Conservation (phyloP, 768 basidiomycete species). For the Lactifluus subvellereus region DNA sequence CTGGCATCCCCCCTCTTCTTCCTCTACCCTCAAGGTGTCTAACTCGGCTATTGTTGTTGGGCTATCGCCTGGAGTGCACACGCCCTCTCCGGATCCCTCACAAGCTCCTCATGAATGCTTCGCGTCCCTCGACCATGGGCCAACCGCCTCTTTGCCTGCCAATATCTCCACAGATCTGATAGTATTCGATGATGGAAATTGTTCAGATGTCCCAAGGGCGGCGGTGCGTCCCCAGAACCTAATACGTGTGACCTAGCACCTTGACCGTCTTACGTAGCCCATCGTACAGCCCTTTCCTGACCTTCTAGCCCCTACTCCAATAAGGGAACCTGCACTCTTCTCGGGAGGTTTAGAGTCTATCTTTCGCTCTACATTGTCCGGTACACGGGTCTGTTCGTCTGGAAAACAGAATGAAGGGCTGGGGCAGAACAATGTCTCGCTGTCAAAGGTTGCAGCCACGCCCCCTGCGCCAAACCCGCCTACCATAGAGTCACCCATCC, state of each 20-base stretch:
- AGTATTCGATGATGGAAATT: constrained; percentile 3
- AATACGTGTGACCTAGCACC: not conserved
- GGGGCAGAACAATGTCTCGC: not conserved
- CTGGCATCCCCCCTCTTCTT: not conserved
- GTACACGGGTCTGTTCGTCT: not conserved
- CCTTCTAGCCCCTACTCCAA: constrained; percentile 14
- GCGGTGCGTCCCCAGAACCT: constrained; percentile 3
- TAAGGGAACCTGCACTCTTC: not conserved
- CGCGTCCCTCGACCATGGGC: not conserved
- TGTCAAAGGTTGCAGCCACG: not conserved
- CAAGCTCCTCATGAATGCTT: not conserved
- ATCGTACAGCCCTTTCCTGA: constrained; percentile 9
- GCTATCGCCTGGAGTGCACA: not conserved
- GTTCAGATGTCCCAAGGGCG: not conserved
- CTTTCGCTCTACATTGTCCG: not conserved
- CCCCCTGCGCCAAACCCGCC: not conserved
- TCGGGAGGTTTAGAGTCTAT: not conserved
- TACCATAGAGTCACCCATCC: not conserved
- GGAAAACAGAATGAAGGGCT: not conserved
- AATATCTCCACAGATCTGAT: constrained; percentile 5
- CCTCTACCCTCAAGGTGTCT: not conserved
- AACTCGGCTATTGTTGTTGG: not conserved
- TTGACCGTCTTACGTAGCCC: constrained; percentile 4
- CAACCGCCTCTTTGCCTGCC: not conserved
- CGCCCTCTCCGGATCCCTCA: not conserved